Evolutionary conservation across 2,329 filamentous ascomycete species (phyloP), one percentile per base, ranked within the genome.

Genomic region (Colletotrichum echinochloae): DNA sequence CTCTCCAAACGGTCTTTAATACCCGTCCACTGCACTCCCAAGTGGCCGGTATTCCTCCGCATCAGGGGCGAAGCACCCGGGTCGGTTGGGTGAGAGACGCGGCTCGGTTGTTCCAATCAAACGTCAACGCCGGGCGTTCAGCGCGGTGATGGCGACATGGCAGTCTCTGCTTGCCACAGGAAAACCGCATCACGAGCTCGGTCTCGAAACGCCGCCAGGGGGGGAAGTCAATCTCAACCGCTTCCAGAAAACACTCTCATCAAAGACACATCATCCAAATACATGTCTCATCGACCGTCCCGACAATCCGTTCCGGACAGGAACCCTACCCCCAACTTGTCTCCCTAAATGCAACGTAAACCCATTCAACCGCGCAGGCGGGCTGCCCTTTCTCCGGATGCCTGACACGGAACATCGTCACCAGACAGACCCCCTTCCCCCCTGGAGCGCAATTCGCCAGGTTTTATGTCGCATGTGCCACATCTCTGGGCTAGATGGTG

Each of bases 341-440:
- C 14, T 33, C 9, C 49, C 37, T 56, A 26, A 46, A 54, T 20
- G 35, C 18, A 14, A 14, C 14, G 33, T 12, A 60, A 12, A 5
- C 18, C 23, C 48, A 30, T 41, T 49, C 51, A 37, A 57, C 30
- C 33, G 12, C 41, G 26, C 11, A 41, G 41, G 18, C 28, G 20
- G 52, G 33, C 46, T 20, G 20, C 33, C 26, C 5, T 48, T 65
- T 56, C 57, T 52, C 64, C 64, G 49, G 63, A 59, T n/a, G 20
- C 37, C 28, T 52, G 46, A 46, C 30, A 23, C 51, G 51, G 57
- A 30, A 54, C 20, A 48, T 70, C 51, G 64, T 67, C 64, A 67
- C 52, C 44, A 62, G 67, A 67, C 44, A 62, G 67, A 67, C 44
- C 20, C 44, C n/a, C 44, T 48, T 52, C 54, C 54, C 60, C 55